These are phyloP conservation scores for Sporothrix variecibatus DNA, from an alignment of 2,329 filamentous ascomycete genomes.

Conservation along the genomic window DNA sequence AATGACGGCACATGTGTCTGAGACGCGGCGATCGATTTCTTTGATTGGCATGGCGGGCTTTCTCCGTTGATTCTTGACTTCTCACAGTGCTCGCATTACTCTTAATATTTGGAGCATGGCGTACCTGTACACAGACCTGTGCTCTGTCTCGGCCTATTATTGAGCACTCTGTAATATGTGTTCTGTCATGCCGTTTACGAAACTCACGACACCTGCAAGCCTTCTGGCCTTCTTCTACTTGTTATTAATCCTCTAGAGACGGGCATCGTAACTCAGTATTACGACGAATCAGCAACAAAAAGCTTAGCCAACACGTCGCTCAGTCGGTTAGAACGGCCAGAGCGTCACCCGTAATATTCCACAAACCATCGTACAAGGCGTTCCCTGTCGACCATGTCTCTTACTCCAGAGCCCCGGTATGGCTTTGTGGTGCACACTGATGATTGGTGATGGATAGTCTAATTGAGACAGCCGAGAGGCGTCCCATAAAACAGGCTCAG, in stretches of 20 bases:
- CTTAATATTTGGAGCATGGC: no score
- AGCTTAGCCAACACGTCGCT: background rate
- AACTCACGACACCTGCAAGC: background rate
- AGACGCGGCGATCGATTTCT: constrained; percentile 9
- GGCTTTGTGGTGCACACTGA: background rate
- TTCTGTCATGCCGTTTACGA: background rate
- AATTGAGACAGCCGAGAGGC: background rate
- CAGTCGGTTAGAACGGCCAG: background rate
- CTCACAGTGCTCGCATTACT: background rate
- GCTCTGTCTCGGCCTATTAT: background rate
- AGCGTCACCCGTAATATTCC: background rate
- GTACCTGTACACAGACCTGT: background rate
- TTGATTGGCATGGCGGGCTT: background rate
- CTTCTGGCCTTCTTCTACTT: constrained; percentile 3
- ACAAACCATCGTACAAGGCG: background rate
- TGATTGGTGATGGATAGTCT: background rate
- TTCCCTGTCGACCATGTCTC: background rate
- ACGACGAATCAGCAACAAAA: background rate
- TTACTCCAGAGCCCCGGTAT: background rate
- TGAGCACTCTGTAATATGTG: background rate
- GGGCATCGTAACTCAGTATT: background rate
- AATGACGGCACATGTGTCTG: background rate
- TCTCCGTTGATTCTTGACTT: background rate
- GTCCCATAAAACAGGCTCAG: constrained; percentile 3
- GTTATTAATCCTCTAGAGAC: background rate